These are phyloP conservation scores for Diddensiella santjacobensis DNA, from an alignment of 805 yeast genomes.

Conservation along the genomic window DNA sequence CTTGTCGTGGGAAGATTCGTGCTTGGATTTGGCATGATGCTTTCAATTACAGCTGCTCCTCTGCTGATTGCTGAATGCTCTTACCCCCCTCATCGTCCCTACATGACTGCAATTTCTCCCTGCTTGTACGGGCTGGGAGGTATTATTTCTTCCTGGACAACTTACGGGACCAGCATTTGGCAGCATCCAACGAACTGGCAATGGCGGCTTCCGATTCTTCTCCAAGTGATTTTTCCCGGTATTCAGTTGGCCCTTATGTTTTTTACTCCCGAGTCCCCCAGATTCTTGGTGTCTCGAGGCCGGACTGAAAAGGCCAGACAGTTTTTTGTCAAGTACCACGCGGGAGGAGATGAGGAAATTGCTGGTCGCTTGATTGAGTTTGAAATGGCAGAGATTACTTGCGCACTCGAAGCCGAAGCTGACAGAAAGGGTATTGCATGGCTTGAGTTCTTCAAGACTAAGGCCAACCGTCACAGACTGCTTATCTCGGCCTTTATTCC, in stretches of 20 bases:
- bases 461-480: slow-evolving; percentile 12
- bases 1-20: slow-evolving; percentile 4
- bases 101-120: slow-evolving; percentile 30
- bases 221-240: slow-evolving; percentile 46
- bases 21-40: slow-evolving; percentile 23
- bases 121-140: slow-evolving; percentile 52
- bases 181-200: slow-evolving; percentile 19
- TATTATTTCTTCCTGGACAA: slow-evolving; percentile 46
- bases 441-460: slow-evolving; percentile 11
- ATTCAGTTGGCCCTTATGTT: slow-evolving; percentile 53
- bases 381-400: slow-evolving; percentile 16
- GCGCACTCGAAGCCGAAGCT: slow-evolving; percentile 16
- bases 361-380: slow-evolving; percentile 12
- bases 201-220: slow-evolving; percentile 10
- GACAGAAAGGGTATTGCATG: slow-evolving; percentile 4
- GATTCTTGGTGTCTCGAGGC: slow-evolving; percentile 44
- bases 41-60: slow-evolving; percentile 36
- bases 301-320: slow-evolving; percentile 44
- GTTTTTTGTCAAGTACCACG: slow-evolving; percentile 26
- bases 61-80: slow-evolving; percentile 10
- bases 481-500: slow-evolving; percentile 12
- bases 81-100: slow-evolving; percentile 13
- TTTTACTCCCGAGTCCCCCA: slow-evolving; percentile 39
- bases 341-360: slow-evolving; percentile 8
- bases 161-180: slow-evolving; percentile 41